A percentile compares a stretch with the other conserved stretches of the same genome.
Conservation (phyloP, 352 stramenopile species). For the Thalassiosira livingstoniorum region DNA sequence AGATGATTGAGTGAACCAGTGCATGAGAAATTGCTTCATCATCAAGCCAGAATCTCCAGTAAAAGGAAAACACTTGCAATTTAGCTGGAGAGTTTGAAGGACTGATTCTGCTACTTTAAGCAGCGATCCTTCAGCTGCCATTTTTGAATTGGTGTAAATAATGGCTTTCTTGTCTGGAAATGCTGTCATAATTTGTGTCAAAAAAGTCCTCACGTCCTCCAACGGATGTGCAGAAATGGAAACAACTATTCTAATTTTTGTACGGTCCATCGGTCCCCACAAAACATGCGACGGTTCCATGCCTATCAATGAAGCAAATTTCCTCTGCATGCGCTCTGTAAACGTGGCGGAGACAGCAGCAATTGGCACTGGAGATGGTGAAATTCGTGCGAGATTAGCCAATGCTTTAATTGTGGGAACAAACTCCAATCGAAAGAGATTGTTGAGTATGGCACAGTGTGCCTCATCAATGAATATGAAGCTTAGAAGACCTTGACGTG, state of each 20-base stretch:
- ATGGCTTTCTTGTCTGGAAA: background rate
- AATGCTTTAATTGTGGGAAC: background rate
- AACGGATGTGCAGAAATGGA: background rate
- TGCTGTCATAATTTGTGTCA: background rate
- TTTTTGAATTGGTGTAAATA: conserved; percentile 18
- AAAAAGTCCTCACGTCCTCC: background rate
- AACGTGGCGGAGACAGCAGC: conserved; percentile 32
- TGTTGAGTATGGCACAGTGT: conserved; percentile 7
- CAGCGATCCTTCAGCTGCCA: background rate
- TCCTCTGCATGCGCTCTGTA: conserved; percentile 1
- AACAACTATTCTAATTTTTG: background rate
- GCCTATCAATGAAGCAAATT: conserved; percentile 11
- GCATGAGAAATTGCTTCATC: conserved; percentile 11
- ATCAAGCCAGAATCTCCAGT: conserved; percentile 15
- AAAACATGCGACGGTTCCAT: no score
- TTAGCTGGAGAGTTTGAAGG: background rate
- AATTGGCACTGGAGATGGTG: conserved; percentile 11
- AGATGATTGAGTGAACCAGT: conserved; percentile 2
- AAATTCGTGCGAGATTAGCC: background rate
- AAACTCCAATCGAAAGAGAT: conserved; percentile 38
- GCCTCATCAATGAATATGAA: conserved; percentile 36
- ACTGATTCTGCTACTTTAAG: background rate
- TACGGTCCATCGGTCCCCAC: background rate
- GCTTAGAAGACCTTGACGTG: conserved; percentile 3
- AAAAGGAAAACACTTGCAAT: background rate